phyloP scores from a whole-genome alignment of 139 green algal genomes.

The Volvox reticuliferus region DNA sequence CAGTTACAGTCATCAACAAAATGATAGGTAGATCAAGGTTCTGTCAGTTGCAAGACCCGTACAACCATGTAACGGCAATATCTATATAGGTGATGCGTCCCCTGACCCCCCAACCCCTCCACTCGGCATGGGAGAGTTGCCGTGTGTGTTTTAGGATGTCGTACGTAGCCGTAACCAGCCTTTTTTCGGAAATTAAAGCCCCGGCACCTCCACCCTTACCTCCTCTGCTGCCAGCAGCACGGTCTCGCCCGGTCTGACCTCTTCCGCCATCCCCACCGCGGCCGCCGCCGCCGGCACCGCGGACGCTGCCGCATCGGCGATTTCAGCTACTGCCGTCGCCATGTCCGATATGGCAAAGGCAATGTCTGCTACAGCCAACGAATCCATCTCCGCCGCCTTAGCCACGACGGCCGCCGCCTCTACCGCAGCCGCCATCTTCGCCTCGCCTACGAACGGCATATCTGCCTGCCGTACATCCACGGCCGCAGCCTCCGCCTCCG shows the following conservation, averaged over 20 bases:
- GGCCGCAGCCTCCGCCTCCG: neutral
- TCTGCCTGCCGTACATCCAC: neutral
- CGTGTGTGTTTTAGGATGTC: too few species aligned
- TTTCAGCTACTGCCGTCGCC: constrained; percentile 35
- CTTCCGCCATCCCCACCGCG: constrained; percentile 25
- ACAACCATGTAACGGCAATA: too few species aligned
- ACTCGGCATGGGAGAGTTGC: too few species aligned
- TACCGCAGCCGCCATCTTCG: constrained; percentile 26
- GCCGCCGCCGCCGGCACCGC: constrained; percentile 26
- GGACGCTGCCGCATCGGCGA: constrained; percentile 26
- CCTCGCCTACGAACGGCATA: neutral
- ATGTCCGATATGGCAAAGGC: constrained; percentile 33
- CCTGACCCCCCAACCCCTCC: too few species aligned
- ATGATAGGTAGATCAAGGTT: too few species aligned
- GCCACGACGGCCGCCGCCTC: constrained; percentile 24
- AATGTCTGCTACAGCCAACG: constrained; percentile 8
- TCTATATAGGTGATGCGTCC: too few species aligned
- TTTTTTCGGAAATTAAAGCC: too few species aligned
- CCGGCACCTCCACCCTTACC: neutral
- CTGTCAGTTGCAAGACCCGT: too few species aligned
- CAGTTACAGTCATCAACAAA: too few species aligned
- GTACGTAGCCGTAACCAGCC: too few species aligned
- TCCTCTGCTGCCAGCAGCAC: neutral
- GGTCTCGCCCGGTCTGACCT: neutral
- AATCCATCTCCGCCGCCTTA: constrained; percentile 35